Evolutionary conservation across 495 filamentous ascomycete genomes (phyloP).

Genomic region (Durotheca rogersii): DNA sequence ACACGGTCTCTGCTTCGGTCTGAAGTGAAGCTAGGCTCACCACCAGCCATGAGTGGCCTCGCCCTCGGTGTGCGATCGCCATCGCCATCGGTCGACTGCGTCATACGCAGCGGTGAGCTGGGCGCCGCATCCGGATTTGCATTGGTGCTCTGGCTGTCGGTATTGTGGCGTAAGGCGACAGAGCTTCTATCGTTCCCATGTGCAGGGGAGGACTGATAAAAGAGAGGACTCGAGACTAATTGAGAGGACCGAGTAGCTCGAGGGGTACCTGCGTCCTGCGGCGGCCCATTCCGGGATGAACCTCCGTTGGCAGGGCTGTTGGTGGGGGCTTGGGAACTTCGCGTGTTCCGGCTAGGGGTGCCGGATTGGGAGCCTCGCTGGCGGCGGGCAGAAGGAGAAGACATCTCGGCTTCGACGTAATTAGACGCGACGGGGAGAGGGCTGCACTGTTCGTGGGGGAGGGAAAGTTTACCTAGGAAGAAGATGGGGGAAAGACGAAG

Average conservation of each 20-base stretch:
- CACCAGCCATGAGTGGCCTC: slow-evolving; percentile 64
- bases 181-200: slow-evolving; percentile 47
- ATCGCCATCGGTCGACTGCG: slow-evolving; percentile 48
- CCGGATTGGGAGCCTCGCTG: slow-evolving; percentile 57
- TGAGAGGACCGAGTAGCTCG: slow-evolving; percentile 45
- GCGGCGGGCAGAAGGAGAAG: slow-evolving; percentile 58
- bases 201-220: slow-evolving; percentile 76
- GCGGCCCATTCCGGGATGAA: slow-evolving; percentile 46
- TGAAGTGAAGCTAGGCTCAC: slow-evolving; percentile 18
- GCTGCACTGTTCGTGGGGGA: neutral
- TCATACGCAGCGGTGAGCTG: slow-evolving; percentile 67
- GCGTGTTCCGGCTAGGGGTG: slow-evolving; percentile 55
- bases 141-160: slow-evolving; percentile 57
- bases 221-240: slow-evolving; percentile 75
- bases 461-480: slow-evolving; percentile 6
- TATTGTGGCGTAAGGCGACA: slow-evolving; percentile 55
- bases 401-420: slow-evolving; percentile 47
- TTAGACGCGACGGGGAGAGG: neutral
- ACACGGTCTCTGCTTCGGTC: neutral
- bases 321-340: slow-evolving; percentile 51
- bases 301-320: slow-evolving; percentile 54
- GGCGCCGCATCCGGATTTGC: slow-evolving; percentile 55
- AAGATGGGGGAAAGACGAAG: slow-evolving; percentile 12
- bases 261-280: slow-evolving; percentile 46
- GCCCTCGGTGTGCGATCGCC: slow-evolving; percentile 74